Conservation (phyloP, 2,329 filamentous ascomycete species). For the Ophiostoma triangulosporum region DNA sequence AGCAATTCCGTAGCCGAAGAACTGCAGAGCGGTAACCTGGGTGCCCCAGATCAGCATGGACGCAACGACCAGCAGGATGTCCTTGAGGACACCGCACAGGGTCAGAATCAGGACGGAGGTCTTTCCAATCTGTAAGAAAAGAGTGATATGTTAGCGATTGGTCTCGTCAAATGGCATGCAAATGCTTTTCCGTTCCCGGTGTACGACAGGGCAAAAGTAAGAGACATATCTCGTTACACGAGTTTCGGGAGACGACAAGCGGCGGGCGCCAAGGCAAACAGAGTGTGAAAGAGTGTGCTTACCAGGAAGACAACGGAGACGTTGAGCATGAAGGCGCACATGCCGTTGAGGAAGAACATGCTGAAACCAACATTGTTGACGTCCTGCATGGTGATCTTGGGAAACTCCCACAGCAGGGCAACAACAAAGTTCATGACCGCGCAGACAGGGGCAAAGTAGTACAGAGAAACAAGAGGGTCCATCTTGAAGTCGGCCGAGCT, state of each 20-base stretch:
- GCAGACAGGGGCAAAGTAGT: constrained; percentile 81
- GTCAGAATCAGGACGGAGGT: constrained; percentile 78
- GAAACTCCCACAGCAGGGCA: constrained; percentile 61
- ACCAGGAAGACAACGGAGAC: constrained; percentile 78
- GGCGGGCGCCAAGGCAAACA: neutral
- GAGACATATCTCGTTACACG: neutral
- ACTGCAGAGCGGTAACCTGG: constrained; percentile 59
- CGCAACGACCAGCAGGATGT: constrained; percentile 66
- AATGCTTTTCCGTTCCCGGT: neutral
- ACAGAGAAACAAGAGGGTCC: constrained; percentile 77
- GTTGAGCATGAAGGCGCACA: constrained; percentile 69
- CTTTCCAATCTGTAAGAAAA: constrained; percentile 56
- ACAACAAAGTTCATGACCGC: constrained; percentile 67
- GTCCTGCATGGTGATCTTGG: constrained; percentile 53
- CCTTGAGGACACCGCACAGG: constrained; percentile 77
- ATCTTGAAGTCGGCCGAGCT: constrained; percentile 81
- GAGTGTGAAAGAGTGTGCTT: constrained; percentile 26
- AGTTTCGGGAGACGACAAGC: neutral
- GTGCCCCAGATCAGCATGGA: constrained; percentile 76
- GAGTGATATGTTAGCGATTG: neutral
- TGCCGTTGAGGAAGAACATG: constrained; percentile 62
- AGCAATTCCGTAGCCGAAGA: constrained; percentile 73
- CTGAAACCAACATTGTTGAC: constrained; percentile 60
- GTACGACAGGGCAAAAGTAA: neutral
- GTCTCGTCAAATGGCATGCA: neutral